These are phyloP conservation scores for Paraurostyla sp. DNA, from an alignment of 73 alveolate genomes.

Conservation along the genomic window DNA sequence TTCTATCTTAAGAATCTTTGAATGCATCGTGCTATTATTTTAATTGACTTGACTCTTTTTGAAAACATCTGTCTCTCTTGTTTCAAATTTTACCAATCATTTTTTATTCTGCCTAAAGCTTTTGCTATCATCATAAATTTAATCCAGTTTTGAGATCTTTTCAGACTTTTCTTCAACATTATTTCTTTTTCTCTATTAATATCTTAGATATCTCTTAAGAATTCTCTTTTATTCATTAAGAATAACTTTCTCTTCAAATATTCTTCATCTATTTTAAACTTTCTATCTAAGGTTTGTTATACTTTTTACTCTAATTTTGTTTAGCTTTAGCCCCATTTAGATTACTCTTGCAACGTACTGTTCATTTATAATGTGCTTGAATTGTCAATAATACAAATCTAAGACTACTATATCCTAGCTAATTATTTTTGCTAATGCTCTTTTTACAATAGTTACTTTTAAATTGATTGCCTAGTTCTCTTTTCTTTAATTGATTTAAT, in stretches of 20 bases:
- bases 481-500: slow-evolving; percentile 23
- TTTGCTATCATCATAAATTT: not conserved
- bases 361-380: not conserved
- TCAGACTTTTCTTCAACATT: not conserved
- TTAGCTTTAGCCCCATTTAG: not conserved
- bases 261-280: slow-evolving; percentile 28
- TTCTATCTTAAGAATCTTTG: too few species aligned
- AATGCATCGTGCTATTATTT: too few species aligned
- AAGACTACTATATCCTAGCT: not conserved
- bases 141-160: not conserved
- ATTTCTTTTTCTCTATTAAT: not conserved
- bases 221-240: slow-evolving; percentile 27
- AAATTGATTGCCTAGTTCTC: not conserved
- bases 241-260: slow-evolving; percentile 39
- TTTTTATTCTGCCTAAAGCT: not conserved
- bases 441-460: not conserved
- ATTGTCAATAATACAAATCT: not conserved
- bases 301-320: slow-evolving; percentile 9
- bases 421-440: slow-evolving; percentile 12
- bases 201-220: slow-evolving; percentile 4
- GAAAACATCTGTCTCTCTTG: not conserved
- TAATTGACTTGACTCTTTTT: too few species aligned
- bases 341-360: not conserved
- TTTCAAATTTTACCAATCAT: not conserved
- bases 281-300: slow-evolving; percentile 8